Evolutionary conservation across 202 grass and related monocot species (phyloP).

Genomic region (Tripidium arundinaceum): DNA sequence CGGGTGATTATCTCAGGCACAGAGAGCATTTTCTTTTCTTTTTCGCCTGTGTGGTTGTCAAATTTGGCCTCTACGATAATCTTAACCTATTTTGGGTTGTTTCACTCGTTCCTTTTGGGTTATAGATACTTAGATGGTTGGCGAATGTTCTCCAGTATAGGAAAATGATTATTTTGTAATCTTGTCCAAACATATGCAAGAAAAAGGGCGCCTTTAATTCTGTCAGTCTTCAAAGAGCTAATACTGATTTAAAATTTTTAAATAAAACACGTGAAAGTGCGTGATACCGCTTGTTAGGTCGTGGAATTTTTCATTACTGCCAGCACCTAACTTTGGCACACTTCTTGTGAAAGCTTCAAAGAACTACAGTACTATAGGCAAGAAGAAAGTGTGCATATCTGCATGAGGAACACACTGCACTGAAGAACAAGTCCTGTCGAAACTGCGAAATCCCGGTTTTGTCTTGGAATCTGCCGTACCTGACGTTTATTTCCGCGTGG

Average conservation of each 20-base stretch:
- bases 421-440: not conserved
- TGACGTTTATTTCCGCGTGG: not conserved
- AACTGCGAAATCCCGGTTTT: not conserved
- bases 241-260: not conserved
- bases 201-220: not conserved
- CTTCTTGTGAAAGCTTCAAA: too few relatives aligned
- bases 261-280: not conserved
- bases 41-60: not conserved
- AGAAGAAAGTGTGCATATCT: not conserved
- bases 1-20: not conserved
- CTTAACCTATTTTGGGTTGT: not conserved
- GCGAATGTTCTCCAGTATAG: not conserved
- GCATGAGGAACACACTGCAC: not conserved
- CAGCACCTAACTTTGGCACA: not conserved
- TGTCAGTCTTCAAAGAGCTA: not conserved
- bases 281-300: not conserved
- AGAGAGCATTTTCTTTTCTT: not conserved
- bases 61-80: not conserved
- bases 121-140: not conserved
- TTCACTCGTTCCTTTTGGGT: not conserved
- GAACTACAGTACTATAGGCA: not conserved
- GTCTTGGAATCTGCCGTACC: not conserved
- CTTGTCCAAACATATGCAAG: not conserved
- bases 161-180: not conserved
- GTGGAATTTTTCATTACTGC: not conserved